Conservation (phyloP, 306 rosid species). For the Gastrolobium bilobum region DNA sequence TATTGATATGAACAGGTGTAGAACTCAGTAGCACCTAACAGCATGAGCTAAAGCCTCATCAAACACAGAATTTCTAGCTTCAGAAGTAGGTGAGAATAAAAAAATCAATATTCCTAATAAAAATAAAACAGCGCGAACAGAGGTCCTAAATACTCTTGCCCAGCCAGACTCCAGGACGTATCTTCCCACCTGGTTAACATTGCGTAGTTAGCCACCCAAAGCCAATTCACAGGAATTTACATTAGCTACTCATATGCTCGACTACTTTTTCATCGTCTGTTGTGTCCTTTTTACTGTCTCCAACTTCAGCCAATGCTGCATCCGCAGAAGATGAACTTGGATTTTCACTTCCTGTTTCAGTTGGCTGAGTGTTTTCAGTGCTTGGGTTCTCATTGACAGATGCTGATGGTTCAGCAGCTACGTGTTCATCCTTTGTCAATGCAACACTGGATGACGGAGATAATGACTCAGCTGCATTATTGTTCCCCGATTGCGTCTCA, state of each 20-base stretch:
- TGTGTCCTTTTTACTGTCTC: slow-evolving; percentile 48
- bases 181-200: slow-evolving; percentile 77
- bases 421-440: slow-evolving; percentile 51
- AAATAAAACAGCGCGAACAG: slow-evolving; percentile 47
- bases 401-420: slow-evolving; percentile 51
- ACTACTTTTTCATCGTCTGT: slow-evolving; percentile 50
- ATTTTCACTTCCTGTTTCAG: slow-evolving; percentile 55
- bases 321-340: slow-evolving; percentile 41
- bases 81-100: slow-evolving; percentile 68
- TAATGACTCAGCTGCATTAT: slow-evolving; percentile 58
- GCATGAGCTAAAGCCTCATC: slow-evolving; percentile 53
- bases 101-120: slow-evolving; percentile 66
- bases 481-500: slow-evolving; percentile 55
- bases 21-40: slow-evolving; percentile 56
- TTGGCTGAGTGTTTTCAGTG: slow-evolving; percentile 48
- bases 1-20: slow-evolving; percentile 63
- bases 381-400: slow-evolving; percentile 46
- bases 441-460: slow-evolving; percentile 59
- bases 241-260: slow-evolving; percentile 57
- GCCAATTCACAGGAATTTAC: slow-evolving; percentile 65
- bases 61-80: slow-evolving; percentile 54
- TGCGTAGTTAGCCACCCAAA: slow-evolving; percentile 64
- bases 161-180: slow-evolving; percentile 59
- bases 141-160: slow-evolving; percentile 62
- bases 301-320: slow-evolving; percentile 36